Base-by-base conservation (phyloP, 2,329 filamentous ascomycete genomes). In the Leptoxyphium fumago region DNA sequence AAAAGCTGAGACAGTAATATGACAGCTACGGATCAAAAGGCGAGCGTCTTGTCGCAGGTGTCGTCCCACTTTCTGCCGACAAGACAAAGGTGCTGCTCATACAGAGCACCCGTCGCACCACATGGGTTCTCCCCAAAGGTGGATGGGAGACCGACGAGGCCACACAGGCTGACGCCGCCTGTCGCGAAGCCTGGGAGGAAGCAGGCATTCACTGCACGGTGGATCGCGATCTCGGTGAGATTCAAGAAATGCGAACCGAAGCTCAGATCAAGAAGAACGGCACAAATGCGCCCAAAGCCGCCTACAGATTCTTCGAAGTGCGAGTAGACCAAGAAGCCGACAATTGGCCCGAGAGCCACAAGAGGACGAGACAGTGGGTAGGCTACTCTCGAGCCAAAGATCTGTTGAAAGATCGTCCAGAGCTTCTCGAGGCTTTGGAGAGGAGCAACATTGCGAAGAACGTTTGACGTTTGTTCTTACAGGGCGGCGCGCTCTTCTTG, bases 91-190 rank as follows among this genome's bases (percentile, higher is more conserved):
- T 98, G 48, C 74, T 98, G 54, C 73, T 98, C 54, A 94, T 96
- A 56, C 87, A 95, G 69, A 94, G 87, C 44, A 89, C 84, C 43
- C 78, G 85, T 51, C 81, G 87, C 56, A 85, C 85, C 63, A 85
- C 84, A 56, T 98, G 91, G 91, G 91, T 98, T 38, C 73, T 98
- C 46, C 91, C 91, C 48, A 98, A 98, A 64, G 91, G 91, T 60
- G 91, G 91, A 48, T 98, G 91, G 88, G 91, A 98, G 65, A 82
- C 79, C 29, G 91, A 98, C 64, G 91, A 98, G 67, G 77, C 80
- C 49, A 91, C 84, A 50, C 78, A 82, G 49, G 77, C 89, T 61
- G 84, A 91, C 45, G 91, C 91, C 45, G 78, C 78, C 41, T 82
- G 71, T 71, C 73, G 91, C 53, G 91, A 98, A 65, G 91, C 91